Evolutionary conservation across 345 rosid genomes (phyloP).

Genomic region (Raphanus raphanistrum): DNA sequence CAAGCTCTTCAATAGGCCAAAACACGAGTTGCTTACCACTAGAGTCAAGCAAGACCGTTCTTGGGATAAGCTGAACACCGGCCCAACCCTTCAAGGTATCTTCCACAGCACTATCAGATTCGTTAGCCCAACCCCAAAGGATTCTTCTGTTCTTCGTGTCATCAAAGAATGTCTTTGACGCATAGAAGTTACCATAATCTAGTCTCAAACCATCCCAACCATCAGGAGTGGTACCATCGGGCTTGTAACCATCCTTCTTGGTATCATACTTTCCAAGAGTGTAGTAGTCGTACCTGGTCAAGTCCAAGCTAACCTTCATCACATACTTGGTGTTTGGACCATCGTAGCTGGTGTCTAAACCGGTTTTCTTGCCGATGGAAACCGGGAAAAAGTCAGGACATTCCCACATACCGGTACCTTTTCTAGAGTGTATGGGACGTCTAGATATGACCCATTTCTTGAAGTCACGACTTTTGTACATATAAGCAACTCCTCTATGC

Average conservation of each 20-base stretch:
- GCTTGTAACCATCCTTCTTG: constrained; percentile 46
- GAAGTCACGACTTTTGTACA: constrained; percentile 72
- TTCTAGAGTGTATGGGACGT: constrained; percentile 60
- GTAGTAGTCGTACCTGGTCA: constrained; percentile 69
- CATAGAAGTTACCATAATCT: constrained; percentile 81
- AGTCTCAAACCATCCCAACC: constrained; percentile 74
- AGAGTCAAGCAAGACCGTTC: constrained; percentile 64
- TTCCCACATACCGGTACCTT: constrained; percentile 91
- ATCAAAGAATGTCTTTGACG: constrained; percentile 82
- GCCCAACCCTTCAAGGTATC: constrained; percentile 72
- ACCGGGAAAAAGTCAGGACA: constrained; percentile 89
- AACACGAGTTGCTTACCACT: constrained; percentile 61
- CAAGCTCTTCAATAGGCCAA: constrained; percentile 79
- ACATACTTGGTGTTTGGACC: constrained; percentile 53
- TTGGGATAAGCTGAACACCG: constrained; percentile 84
- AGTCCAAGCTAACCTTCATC: constrained; percentile 71
- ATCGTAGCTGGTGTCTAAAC: constrained; percentile 54
- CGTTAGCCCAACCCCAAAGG: constrained; percentile 90
- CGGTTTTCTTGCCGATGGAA: constrained; percentile 53
- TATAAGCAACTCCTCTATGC: constrained; percentile 57
- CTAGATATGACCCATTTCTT: constrained; percentile 58
- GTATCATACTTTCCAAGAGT: constrained; percentile 60
- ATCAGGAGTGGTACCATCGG: constrained; percentile 54
- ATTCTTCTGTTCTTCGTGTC: constrained; percentile 51
- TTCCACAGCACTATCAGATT: constrained; percentile 47